Evolutionary conservation across 2,329 filamentous ascomycete genomes (phyloP).

Genomic region (Neonectria hederae): DNA sequence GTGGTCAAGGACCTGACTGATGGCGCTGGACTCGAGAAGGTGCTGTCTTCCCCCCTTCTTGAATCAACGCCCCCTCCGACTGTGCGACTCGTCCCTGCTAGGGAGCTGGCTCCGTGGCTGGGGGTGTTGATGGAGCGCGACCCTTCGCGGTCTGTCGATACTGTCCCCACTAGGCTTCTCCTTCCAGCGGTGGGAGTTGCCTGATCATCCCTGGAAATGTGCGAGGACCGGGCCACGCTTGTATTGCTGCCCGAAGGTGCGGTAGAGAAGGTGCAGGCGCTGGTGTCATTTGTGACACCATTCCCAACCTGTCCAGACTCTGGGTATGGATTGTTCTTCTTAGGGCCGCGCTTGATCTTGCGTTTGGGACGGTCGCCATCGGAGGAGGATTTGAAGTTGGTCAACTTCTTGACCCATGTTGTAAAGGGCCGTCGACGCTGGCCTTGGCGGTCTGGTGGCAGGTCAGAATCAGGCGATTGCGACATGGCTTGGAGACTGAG

Average conservation of each 20-base stretch:
- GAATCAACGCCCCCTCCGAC: constrained; percentile 72
- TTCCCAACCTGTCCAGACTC: constrained; percentile 72
- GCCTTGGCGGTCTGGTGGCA: constrained; percentile 68
- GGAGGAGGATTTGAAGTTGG: constrained; percentile 82
- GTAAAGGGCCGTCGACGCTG: constrained; percentile 86
- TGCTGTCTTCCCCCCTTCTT: constrained; percentile 76
- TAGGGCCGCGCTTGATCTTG: constrained; percentile 64
- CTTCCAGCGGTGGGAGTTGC: constrained; percentile 69
- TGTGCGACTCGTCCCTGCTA: constrained; percentile 79
- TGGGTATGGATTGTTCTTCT: constrained; percentile 92
- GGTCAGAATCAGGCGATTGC: constrained; percentile 43
- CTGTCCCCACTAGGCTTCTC: constrained; percentile 79
- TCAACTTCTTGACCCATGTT: constrained; percentile 92
- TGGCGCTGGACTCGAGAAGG: constrained; percentile 84
- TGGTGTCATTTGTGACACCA: constrained; percentile 50
- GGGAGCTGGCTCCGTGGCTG: constrained; percentile 74
- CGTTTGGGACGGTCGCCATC: constrained; percentile 60
- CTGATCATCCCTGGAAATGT: constrained; percentile 67
- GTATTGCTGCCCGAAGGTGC: constrained; percentile 63
- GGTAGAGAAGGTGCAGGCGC: constrained; percentile 65
- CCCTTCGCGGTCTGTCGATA: constrained; percentile 84
- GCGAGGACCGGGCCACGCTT: constrained; percentile 68
- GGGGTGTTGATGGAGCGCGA: constrained; percentile 78
- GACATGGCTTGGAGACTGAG: constrained; percentile 10
- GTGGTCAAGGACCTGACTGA: constrained; percentile 84